Percentiles rank a stretch among this genome's conserved stretches.
Evolutionary conservation across 352 stramenopile genomes (phyloP).

Genomic region (Hyaloperonospora brassicae): DNA sequence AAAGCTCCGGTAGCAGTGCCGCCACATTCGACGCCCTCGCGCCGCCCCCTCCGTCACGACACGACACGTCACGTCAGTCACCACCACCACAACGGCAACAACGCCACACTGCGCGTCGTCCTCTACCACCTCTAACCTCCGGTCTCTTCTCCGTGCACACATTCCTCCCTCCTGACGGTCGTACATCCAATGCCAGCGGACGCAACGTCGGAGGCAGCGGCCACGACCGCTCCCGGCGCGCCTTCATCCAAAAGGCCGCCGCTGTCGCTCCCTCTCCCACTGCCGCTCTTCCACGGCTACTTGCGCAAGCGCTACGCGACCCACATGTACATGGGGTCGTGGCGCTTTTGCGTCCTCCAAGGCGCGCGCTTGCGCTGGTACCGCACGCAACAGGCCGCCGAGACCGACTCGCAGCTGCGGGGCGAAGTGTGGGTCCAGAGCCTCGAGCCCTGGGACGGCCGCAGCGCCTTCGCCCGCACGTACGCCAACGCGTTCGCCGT

Average conservation of each 20-base stretch:
- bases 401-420: constrained; percentile 37
- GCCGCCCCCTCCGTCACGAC: too few species aligned
- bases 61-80: too few species aligned
- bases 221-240: background rate
- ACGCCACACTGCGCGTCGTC: too few species aligned
- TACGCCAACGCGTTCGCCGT: constrained; percentile 57
- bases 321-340: constrained; percentile 72
- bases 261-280: background rate
- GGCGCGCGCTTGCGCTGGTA: constrained; percentile 62
- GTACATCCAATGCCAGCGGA: too few species aligned
- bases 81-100: too few species aligned
- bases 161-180: too few species aligned
- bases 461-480: constrained; percentile 35
- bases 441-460: constrained; percentile 53
- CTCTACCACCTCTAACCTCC: too few species aligned
- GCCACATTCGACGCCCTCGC: too few species aligned
- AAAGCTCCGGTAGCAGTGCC: too few species aligned
- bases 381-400: constrained; percentile 44
- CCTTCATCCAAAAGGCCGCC: background rate
- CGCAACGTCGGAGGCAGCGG: too few species aligned
- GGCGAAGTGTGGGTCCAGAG: constrained; percentile 54
- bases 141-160: too few species aligned
- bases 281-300: constrained; percentile 35
- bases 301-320: constrained; percentile 61
- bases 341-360: constrained; percentile 61